Evolutionary conservation across 768 basidiomycete species (phyloP), one percentile per base, ranked within the genome.

Genomic region (Tulasnella sp.): DNA sequence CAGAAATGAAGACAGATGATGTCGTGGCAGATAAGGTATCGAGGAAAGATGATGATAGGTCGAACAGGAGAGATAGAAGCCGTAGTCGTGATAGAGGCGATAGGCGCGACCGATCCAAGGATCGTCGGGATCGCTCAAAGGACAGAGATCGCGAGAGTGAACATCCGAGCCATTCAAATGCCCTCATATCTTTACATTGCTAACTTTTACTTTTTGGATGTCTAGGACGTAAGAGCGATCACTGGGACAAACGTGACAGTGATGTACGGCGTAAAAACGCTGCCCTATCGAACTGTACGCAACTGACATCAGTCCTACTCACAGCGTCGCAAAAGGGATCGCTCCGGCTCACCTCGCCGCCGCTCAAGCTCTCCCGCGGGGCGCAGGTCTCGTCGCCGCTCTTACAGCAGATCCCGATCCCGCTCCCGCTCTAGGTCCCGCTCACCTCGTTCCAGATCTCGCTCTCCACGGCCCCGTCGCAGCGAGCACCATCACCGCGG

Each of bases 1-100:
- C 87, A 63, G 86, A 88, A 66, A 87, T 87, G 84, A 84, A 85
- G 71, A 75, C 70, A 67, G 87, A 87, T 70, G 84, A 87, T 59
- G 83, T 87, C 63, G 71, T 74, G 7, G 84, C 85, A 46, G 84
- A 84, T 61, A 84, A 85, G 71, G 73, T 68, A 19, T n/a, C 43
- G 29, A 53, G 38, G 53, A 53, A 34, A 22, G 53, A 53, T 41
- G 53, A 53, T 41, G 53, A 53, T 24, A 53, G 53, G 53, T 27
- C 21, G 21, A 56, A 19, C 58, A 70, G 72, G 67, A 58, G 58
- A 22, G 70, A 72, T 63, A 72, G 75, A 66, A 76, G 75, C 45
- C 67, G 75, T 60, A 76, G 77, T 34, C 67, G 75, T 48, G 71
- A 73, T 21, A 65, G 72, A n/a, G 70, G 65, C 30, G 62, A 63